A percentile compares a stretch with the other conserved stretches of the same genome.
Conservation (phyloP, 75 land plant genomes). For the Azolla pinnata region DNA sequence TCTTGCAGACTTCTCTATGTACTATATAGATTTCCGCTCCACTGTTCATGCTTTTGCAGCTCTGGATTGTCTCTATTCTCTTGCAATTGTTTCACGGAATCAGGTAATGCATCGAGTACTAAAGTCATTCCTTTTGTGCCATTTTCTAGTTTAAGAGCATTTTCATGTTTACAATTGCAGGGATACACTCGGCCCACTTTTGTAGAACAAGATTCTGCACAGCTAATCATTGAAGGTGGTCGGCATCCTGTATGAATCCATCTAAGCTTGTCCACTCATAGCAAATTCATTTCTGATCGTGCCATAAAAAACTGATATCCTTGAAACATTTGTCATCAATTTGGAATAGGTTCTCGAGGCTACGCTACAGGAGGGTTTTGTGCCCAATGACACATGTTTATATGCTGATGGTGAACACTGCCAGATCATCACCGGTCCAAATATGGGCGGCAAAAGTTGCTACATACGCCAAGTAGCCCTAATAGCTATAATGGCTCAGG, state of each 20-base stretch:
- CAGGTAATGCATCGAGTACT: too few species aligned
- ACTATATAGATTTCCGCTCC: conserved; percentile 76
- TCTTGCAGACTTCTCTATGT: conserved; percentile 46
- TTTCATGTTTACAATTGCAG: conserved; percentile 28
- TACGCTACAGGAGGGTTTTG: conserved; percentile 70
- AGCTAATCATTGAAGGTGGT: conserved; percentile 61
- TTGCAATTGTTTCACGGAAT: conserved; percentile 76
- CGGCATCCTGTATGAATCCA: conserved; percentile 71
- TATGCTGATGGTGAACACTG: conserved; percentile 54
- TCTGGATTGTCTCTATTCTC: conserved; percentile 81
- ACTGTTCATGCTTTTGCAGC: conserved; percentile 86
- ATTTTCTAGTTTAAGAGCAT: conserved; percentile 5
- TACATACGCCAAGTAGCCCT: conserved; percentile 99
- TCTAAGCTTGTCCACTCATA: too few species aligned
- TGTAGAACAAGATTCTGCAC: conserved; percentile 52
- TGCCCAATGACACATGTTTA: conserved; percentile 81
- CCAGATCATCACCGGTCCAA: conserved; percentile 93
- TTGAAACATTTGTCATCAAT: not conserved
- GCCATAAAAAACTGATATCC: too few species aligned
- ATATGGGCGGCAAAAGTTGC: conserved; percentile 99
- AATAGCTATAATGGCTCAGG: conserved; percentile 94
- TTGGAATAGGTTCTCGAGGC: conserved; percentile 61
- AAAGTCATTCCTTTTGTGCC: too few species aligned
- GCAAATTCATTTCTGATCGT: not conserved
- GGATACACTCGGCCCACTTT: conserved; percentile 76